A percentile compares a stretch with the other conserved stretches of the same genome.
Conservation (phyloP, 2,329 filamentous ascomycete genomes). For the Cladobotryum mycophilum region DNA sequence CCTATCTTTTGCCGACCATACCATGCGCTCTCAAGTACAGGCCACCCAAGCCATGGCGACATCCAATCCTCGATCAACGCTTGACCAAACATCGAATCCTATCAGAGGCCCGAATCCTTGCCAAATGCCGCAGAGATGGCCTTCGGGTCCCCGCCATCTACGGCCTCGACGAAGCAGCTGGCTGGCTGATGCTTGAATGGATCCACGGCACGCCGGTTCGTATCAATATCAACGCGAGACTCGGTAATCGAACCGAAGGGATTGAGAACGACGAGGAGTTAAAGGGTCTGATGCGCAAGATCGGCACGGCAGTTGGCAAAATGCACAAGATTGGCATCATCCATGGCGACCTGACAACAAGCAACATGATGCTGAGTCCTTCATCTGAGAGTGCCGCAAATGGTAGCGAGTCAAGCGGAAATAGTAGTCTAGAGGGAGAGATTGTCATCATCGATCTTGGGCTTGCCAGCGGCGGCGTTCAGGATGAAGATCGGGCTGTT, state of each 20-base stretch:
- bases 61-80: slow-evolving; percentile 80
- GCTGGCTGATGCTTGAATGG: slow-evolving; percentile 83
- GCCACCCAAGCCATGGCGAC: slow-evolving; percentile 84
- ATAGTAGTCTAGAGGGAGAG: slow-evolving; percentile 53
- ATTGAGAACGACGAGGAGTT: slow-evolving; percentile 45
- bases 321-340: slow-evolving; percentile 82
- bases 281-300: slow-evolving; percentile 57
- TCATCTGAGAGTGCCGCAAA: slow-evolving; percentile 15
- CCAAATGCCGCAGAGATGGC: slow-evolving; percentile 70
- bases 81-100: slow-evolving; percentile 82
- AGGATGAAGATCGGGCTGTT: slow-evolving; percentile 90
- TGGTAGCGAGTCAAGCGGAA: slow-evolving; percentile 17
- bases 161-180: slow-evolving; percentile 55
- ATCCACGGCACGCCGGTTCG: slow-evolving; percentile 67
- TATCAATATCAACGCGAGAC: slow-evolving; percentile 61
- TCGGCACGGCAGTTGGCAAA: slow-evolving; percentile 65
- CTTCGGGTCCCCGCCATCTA: slow-evolving; percentile 78
- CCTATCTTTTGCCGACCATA: slow-evolving; percentile 61
- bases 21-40: slow-evolving; percentile 86
- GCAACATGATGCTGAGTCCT: slow-evolving; percentile 78
- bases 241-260: slow-evolving; percentile 41
- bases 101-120: slow-evolving; percentile 80
- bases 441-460: slow-evolving; percentile 94
- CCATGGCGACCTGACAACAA: slow-evolving; percentile 94
- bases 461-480: slow-evolving; percentile 69